phyloP scores from a whole-genome alignment of 495 filamentous ascomycete species.

The Podospora anserina region DNA sequence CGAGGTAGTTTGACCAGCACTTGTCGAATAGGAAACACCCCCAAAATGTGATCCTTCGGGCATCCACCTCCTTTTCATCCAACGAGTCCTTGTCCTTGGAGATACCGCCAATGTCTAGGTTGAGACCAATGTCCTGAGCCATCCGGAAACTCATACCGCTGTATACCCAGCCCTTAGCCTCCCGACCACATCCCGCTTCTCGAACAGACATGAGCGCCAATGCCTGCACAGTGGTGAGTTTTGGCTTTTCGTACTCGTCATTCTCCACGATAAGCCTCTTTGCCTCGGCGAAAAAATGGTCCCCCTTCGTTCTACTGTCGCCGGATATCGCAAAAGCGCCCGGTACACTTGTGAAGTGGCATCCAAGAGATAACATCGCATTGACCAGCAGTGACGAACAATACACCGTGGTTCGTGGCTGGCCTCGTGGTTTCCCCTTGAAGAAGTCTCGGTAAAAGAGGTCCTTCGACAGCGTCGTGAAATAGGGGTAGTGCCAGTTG shows the following conservation, averaged over 20 bases:
- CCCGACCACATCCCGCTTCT: conserved; percentile 91
- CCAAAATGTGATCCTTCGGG: conserved; percentile 90
- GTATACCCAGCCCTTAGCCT: conserved; percentile 97
- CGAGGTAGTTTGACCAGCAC: conserved; percentile 98
- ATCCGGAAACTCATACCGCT: conserved; percentile 99
- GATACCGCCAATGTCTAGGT: conserved; percentile 72
- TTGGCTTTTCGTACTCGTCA: conserved; percentile 88
- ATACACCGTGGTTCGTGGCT: conserved; percentile 58
- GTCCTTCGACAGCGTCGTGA: conserved; percentile 84
- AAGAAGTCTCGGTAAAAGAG: conserved; percentile 87
- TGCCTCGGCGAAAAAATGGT: conserved; percentile 95
- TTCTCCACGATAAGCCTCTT: conserved; percentile 86
- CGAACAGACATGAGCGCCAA: conserved; percentile 93
- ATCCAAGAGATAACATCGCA: conserved; percentile 92
- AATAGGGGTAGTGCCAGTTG: conserved; percentile 96
- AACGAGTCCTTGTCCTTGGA: conserved; percentile 55
- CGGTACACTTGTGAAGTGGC: conserved; percentile 81
- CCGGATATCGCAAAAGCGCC: conserved; percentile 65
- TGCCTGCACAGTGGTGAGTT: conserved; percentile 91
- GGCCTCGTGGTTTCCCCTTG: conserved; percentile 51
- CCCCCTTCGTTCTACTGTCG: conserved; percentile 82
- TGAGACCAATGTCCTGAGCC: conserved; percentile 90
- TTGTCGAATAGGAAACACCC: conserved; percentile 98
- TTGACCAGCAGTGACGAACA: conserved; percentile 91
- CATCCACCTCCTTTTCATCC: conserved; percentile 82